Conservation (phyloP, 257 asterid species). For the Solanum infundibuliforme region DNA sequence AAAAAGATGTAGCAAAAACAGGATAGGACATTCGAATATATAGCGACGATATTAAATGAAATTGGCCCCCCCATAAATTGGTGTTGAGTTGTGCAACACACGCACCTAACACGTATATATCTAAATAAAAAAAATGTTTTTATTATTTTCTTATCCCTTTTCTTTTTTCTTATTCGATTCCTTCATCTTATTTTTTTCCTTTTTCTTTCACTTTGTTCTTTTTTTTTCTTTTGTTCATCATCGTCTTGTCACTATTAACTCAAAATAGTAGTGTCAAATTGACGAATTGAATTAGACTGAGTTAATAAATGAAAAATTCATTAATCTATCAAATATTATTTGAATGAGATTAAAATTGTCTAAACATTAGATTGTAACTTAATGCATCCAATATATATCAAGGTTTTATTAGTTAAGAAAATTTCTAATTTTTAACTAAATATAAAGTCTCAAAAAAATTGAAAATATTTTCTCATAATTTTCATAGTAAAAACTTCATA, state of each 20-base stretch:
- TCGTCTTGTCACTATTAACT: background rate
- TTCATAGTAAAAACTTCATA: background rate
- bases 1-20: fast-evolving
- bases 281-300: background rate
- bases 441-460: too few relatives aligned
- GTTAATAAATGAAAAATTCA: background rate
- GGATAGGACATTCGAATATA: background rate
- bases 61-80: background rate
- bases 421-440: background rate
- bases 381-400: background rate
- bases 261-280: background rate
- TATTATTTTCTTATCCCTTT: background rate
- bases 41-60: background rate
- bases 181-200: background rate
- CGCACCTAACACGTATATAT: background rate
- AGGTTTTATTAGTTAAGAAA: background rate
- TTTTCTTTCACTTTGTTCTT: background rate
- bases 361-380: background rate
- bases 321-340: background rate
- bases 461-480: background rate
- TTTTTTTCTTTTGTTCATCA: background rate
- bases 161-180: background rate
- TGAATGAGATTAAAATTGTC: background rate
- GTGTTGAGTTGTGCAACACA: background rate
- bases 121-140: background rate